Base-by-base conservation (phyloP, 177 flowering plant species). In the Vitis hybrid region DNA sequence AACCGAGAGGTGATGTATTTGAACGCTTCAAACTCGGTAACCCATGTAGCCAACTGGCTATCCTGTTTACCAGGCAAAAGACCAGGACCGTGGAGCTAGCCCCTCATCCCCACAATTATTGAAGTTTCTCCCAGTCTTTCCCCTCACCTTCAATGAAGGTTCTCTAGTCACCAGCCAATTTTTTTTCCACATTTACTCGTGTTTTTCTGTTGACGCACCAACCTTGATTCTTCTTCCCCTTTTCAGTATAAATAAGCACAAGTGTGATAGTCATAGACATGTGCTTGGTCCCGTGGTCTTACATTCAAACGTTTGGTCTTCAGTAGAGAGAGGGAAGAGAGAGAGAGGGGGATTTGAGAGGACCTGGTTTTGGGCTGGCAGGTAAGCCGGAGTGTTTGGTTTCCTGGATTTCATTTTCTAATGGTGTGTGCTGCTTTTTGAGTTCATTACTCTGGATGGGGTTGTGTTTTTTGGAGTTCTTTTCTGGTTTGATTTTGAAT, bases 121-220 rank as follows among this genome's bases (percentile, higher is more conserved):
- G 15, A 55, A 55, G 20, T 16, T 49, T 62, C 49, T 51, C 50
- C 10, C 29, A 15, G 22, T 16, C 66, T 55, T 68, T 72, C 79
- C 10, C 75, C 51, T 49, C 1, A 64, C 10, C 67, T 76, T 76
- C 79, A 61, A 59, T 64, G 79, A 72, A 68, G 64, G 20, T 64
- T 39, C 48, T 5, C 48, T 7, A 39, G 2, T 5, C 48, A 33
- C 65, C 59, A 2, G 12, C 56, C 58, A 9, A 50, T 10, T 19
- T 16, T 10, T 6, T 4, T 26, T 51, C 9, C 26, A 16, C 6
- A 9, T n/a, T 60, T n/a, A 4, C 52, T 55, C 2, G 15, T 9
- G 11, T 8, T 31, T 19, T 26, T 5, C 56, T 50, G n/a, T 51
- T 48, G 50, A 60, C 22, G 22, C 72, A 26, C 71, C 64, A 13